phyloP scores from a whole-genome alignment of 2,329 filamentous ascomycete species.

The Calonectria ilicicola region DNA sequence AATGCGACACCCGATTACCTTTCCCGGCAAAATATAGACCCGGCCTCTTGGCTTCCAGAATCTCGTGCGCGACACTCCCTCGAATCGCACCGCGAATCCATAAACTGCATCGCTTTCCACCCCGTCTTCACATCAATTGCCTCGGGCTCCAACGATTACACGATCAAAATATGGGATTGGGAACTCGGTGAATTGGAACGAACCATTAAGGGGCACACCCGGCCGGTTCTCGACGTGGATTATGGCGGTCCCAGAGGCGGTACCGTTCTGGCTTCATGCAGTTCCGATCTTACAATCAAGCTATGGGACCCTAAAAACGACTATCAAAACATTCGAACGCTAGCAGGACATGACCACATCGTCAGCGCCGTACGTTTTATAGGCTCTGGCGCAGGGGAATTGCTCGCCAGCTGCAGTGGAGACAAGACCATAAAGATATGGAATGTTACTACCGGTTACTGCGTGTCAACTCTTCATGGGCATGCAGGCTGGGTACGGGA shows the following conservation, averaged over 20 bases:
- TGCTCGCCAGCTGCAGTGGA: conserved; percentile 86
- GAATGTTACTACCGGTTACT: conserved; percentile 94
- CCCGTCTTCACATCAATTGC: conserved; percentile 90
- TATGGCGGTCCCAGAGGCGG: conserved; percentile 84
- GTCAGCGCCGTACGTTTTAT: conserved; percentile 91
- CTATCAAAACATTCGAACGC: conserved; percentile 93
- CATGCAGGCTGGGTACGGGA: conserved; percentile 94
- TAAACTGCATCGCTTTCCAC: conserved; percentile 92
- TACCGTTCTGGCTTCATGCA: conserved; percentile 71
- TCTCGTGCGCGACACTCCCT: conserved; percentile 83
- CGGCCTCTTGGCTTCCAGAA: conserved; percentile 84
- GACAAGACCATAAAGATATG: conserved; percentile 89
- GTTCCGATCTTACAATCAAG: conserved; percentile 91
- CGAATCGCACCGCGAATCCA: conserved; percentile 81
- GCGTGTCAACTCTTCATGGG: conserved; percentile 87
- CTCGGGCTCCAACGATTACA: conserved; percentile 90
- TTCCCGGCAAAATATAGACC: conserved; percentile 84
- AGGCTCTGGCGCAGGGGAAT: conserved; percentile 84
- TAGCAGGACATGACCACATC: conserved; percentile 92
- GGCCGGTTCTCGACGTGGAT: conserved; percentile 87
- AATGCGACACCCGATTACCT: conserved; percentile 82
- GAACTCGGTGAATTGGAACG: conserved; percentile 89
- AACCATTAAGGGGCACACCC: conserved; percentile 92
- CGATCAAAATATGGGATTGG: conserved; percentile 98
- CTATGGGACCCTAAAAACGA: conserved; percentile 93